phyloP scores from a whole-genome alignment of 2,329 filamentous ascomycete species.

The Colletotrichum acutatum region DNA sequence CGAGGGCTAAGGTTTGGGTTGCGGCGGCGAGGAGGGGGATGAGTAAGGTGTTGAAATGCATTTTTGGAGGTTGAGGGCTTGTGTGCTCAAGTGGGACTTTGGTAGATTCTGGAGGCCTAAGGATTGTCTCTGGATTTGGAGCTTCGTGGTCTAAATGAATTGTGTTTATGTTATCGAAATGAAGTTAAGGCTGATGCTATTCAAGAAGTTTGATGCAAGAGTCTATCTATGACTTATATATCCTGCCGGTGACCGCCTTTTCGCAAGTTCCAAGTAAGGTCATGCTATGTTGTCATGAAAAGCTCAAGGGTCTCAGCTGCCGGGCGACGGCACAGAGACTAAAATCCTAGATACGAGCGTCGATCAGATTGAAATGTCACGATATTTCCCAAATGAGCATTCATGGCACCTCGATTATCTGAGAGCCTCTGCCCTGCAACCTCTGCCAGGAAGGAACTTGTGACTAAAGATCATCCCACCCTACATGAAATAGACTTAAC shows the following conservation, averaged over 20 bases:
- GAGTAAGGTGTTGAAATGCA: conserved; percentile 27
- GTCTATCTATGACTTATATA: neutral
- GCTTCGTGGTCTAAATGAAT: too few species aligned
- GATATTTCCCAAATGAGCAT: neutral
- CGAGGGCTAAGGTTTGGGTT: conserved; percentile 42
- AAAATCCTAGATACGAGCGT: conserved; percentile 10
- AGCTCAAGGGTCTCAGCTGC: neutral
- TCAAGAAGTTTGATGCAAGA: too few species aligned
- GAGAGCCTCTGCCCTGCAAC: too few species aligned
- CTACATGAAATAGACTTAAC: neutral
- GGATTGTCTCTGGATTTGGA: too few species aligned
- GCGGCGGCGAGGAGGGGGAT: conserved; percentile 39
- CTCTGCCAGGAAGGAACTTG: too few species aligned
- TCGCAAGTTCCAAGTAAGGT: neutral
- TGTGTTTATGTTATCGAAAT: neutral
- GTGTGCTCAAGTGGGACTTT: neutral
- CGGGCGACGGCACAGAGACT: neutral
- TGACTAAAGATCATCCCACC: neutral
- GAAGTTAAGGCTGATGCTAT: neutral
- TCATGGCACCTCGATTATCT: neutral
- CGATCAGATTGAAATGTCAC: conserved; percentile 1
- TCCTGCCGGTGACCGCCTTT: neutral
- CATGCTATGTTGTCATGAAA: neutral
- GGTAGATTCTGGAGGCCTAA: too few species aligned
- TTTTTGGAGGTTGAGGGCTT: neutral